Conservation (phyloP, 2,329 filamentous ascomycete genomes). For the Fusarium coffeatum region DNA sequence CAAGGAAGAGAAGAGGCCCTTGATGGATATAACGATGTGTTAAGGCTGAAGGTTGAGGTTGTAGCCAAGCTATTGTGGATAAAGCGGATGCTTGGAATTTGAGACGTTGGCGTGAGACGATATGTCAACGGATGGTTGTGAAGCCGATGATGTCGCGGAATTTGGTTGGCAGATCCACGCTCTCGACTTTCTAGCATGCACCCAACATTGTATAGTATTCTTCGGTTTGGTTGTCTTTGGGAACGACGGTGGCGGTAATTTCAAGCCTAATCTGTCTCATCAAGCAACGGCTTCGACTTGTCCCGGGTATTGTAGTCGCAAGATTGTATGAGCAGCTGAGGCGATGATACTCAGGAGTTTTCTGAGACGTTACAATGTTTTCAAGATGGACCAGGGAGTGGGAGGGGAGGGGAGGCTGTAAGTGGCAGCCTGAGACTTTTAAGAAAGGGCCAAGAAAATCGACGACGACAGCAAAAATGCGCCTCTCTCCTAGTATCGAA, state of each 20-base stretch:
- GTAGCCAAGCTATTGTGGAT: conserved; percentile 27
- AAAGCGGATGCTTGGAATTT: conserved; percentile 18
- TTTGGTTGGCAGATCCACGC: conserved; percentile 50
- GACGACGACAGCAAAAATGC: conserved; percentile 25
- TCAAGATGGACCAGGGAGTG: conserved; percentile 32
- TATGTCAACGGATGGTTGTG: conserved; percentile 32
- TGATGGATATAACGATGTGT: conserved; percentile 26
- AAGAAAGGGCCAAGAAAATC: conserved; percentile 39
- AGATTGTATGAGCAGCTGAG: conserved; percentile 25
- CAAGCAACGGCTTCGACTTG: conserved; percentile 28
- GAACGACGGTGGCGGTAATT: conserved; percentile 18
- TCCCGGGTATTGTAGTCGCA: conserved; percentile 38
- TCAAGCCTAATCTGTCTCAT: conserved; percentile 43
- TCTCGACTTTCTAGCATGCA: conserved; percentile 58
- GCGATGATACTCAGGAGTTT: conserved; percentile 38
- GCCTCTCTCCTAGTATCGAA: conserved; percentile 24
- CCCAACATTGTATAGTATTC: conserved; percentile 56
- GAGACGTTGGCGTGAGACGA: conserved; percentile 34
- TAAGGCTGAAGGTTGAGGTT: conserved; percentile 27
- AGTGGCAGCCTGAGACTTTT: conserved; percentile 35
- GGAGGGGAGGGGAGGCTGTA: conserved; percentile 25
- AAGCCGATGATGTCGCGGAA: conserved; percentile 48
- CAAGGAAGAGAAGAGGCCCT: conserved; percentile 16
- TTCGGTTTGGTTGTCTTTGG: conserved; percentile 10
- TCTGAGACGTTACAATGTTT: conserved; percentile 39